Percentiles rank a stretch among this genome's conserved stretches.
phyloP scores from a whole-genome alignment of 129 eudicot genomes.

The Tagetes erecta region DNA sequence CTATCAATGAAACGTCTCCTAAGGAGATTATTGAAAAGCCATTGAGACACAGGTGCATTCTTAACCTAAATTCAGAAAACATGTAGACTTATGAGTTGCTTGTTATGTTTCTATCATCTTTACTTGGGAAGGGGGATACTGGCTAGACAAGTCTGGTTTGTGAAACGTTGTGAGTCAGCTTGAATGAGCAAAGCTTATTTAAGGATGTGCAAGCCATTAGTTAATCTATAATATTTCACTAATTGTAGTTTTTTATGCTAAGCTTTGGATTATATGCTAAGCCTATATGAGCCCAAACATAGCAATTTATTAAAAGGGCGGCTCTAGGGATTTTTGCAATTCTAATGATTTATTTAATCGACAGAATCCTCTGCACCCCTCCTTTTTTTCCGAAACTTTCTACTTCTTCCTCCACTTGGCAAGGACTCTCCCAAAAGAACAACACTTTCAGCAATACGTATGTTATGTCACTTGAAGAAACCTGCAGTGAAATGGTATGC shows the following conservation, averaged over 20 bases:
- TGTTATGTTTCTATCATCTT: background rate
- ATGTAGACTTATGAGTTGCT: background rate
- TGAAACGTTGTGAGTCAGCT: background rate
- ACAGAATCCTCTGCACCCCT: slow-evolving; percentile 37
- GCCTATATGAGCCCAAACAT: slow-evolving; percentile 10
- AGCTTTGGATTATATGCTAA: background rate
- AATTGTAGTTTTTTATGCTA: background rate
- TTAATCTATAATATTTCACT: background rate
- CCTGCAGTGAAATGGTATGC: slow-evolving; percentile 44
- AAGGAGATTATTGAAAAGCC: slow-evolving; percentile 37
- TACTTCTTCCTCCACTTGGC: slow-evolving; percentile 37
- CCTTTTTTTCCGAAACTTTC: slow-evolving; percentile 36
- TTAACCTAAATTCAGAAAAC: background rate
- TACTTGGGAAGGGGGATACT: slow-evolving; percentile 3
- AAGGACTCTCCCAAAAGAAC: slow-evolving; percentile 34
- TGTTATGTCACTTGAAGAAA: slow-evolving; percentile 48
- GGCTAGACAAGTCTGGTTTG: slow-evolving; percentile 6
- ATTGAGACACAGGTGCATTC: slow-evolving; percentile 41
- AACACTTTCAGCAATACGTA: slow-evolving; percentile 37
- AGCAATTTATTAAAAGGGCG: background rate
- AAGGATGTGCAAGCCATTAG: slow-evolving; percentile 7
- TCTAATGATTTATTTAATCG: slow-evolving; percentile 15
- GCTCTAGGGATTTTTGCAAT: slow-evolving; percentile 2
- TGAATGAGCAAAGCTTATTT: background rate
- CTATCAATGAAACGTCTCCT: slow-evolving; percentile 38